Evolutionary conservation across 768 basidiomycete genomes (phyloP).

Genomic region (Glaciozyma antarctica): DNA sequence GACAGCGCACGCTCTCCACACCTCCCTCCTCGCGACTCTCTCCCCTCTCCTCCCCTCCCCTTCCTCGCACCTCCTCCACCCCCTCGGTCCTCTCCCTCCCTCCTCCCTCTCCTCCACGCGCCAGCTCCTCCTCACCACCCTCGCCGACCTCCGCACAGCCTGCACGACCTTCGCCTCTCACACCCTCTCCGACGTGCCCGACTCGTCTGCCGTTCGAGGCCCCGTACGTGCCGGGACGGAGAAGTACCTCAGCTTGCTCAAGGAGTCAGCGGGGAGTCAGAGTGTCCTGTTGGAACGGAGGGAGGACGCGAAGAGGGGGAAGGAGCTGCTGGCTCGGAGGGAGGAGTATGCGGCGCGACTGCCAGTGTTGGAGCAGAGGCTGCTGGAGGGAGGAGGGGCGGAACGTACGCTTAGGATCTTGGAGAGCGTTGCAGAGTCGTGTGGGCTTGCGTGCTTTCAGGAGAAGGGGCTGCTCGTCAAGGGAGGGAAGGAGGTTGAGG

Average conservation of each 20-base stretch:
- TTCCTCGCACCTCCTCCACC: background rate
- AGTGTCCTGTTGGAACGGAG: background rate
- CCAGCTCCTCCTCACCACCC: background rate
- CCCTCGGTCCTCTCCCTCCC: background rate
- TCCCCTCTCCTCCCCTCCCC: background rate
- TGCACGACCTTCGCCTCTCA: background rate
- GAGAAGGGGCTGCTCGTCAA: slow-evolving; percentile 9
- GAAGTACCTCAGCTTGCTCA: slow-evolving; percentile 12
- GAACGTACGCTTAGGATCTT: slow-evolving; percentile 1
- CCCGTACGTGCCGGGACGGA: background rate
- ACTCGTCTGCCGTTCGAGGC: background rate
- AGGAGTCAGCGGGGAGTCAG: slow-evolving; percentile 1
- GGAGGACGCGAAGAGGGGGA: background rate
- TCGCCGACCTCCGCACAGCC: slow-evolving; percentile 5
- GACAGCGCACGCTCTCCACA: slow-evolving; percentile 1
- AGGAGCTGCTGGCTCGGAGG: background rate
- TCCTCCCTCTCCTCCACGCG: background rate
- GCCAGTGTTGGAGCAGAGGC: background rate
- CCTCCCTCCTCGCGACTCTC: background rate
- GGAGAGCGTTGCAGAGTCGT: slow-evolving; percentile 8
- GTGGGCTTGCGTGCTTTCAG: slow-evolving; percentile 15
- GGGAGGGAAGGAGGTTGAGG: background rate
- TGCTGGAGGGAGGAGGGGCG: background rate
- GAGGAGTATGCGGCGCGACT: background rate
- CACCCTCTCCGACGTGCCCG: background rate